These are phyloP conservation scores for Triticum monococcum DNA, from an alignment of 176 grass and related monocot species.

Conservation along the genomic window DNA sequence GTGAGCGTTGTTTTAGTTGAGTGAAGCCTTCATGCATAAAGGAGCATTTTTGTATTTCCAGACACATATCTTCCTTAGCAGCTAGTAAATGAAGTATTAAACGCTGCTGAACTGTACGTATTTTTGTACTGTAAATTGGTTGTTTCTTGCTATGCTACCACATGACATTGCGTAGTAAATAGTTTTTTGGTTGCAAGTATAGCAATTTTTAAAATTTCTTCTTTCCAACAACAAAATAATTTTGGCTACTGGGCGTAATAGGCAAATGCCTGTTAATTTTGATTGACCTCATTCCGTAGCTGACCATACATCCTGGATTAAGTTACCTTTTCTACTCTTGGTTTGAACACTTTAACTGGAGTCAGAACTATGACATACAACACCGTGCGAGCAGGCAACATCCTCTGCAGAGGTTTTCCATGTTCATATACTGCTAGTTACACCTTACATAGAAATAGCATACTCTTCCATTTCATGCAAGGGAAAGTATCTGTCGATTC, in stretches of 20 bases:
- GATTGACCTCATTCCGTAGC: neutral
- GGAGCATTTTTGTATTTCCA: neutral
- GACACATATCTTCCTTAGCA: neutral
- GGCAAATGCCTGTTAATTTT: conserved; percentile 2
- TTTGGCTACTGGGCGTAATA: neutral
- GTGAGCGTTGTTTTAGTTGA: neutral
- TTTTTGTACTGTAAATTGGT: neutral
- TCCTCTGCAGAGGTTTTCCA: neutral
- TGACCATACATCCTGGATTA: neutral
- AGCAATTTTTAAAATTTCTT: neutral
- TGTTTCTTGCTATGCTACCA: neutral
- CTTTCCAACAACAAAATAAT: neutral
- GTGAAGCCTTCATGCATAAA: neutral
- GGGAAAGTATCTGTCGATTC: neutral
- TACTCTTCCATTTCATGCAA: neutral
- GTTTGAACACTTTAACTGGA: neutral
- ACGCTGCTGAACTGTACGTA: neutral
- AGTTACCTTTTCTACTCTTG: neutral
- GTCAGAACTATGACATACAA: neutral
- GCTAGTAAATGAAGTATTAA: neutral
- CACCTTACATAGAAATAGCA: neutral
- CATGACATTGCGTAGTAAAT: neutral
- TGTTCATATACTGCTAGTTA: neutral
- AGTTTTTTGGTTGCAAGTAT: neutral
- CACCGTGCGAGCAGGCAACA: neutral